phyloP scores from a whole-genome alignment of 2,329 filamentous ascomycete species.

The Piedraia hortae region DNA sequence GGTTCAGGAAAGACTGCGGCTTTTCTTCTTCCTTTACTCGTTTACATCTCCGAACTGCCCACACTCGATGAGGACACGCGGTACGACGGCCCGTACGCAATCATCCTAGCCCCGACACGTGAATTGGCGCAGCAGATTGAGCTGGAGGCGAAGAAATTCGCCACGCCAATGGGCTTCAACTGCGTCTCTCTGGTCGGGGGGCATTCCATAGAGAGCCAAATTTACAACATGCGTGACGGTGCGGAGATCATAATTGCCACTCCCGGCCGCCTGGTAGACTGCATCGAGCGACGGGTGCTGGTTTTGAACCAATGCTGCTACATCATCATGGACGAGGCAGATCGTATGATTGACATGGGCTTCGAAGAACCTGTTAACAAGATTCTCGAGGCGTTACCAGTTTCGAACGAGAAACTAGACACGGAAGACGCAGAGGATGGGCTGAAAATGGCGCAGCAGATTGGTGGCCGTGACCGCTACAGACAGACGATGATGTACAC shows the following conservation, averaged over 20 bases:
- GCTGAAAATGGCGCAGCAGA: conserved; percentile 52
- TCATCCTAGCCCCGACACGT: conserved; percentile 85
- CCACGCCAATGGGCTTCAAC: conserved; percentile 66
- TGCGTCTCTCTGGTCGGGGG: conserved; percentile 96
- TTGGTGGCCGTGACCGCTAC: conserved; percentile 54
- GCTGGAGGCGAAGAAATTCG: conserved; percentile 77
- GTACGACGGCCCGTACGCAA: conserved; percentile 88
- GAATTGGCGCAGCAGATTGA: conserved; percentile 97
- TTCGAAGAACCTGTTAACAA: conserved; percentile 96
- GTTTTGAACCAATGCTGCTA: conserved; percentile 94
- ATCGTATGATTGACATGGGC: conserved; percentile 94
- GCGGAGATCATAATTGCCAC: conserved; percentile 98
- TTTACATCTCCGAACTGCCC: conserved; percentile 80
- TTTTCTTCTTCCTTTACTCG: conserved; percentile 71
- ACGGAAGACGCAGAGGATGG: conserved; percentile 72
- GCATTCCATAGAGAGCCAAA: conserved; percentile 81
- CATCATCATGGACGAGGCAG: conserved; percentile 97
- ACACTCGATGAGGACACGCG: conserved; percentile 62
- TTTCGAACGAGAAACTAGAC: conserved; percentile 85
- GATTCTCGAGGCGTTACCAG: conserved; percentile 80
- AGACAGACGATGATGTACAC: conserved; percentile 99
- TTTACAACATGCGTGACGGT: conserved; percentile 66
- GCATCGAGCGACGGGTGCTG: conserved; percentile 73
- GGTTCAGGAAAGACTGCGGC: conserved; percentile 96
- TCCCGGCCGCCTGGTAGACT: conserved; percentile 85